Evolutionary conservation across 2,329 filamentous ascomycete genomes (phyloP).

Genomic region (Colletotrichum costaricense): DNA sequence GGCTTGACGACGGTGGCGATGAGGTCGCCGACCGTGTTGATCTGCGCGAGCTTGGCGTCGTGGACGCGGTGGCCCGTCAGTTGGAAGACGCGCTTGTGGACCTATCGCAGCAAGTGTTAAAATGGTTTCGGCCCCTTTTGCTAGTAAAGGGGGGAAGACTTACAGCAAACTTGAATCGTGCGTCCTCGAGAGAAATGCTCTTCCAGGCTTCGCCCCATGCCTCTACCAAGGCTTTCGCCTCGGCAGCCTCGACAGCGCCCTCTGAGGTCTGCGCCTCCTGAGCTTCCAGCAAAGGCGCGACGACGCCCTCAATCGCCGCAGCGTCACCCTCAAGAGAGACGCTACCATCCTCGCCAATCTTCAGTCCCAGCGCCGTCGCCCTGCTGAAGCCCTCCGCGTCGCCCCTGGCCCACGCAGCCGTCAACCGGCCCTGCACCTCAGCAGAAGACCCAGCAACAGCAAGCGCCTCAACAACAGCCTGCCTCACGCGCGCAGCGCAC

Average conservation of each 20-base stretch:
- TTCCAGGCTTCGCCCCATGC: slow-evolving; percentile 69
- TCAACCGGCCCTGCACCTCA: slow-evolving; percentile 36
- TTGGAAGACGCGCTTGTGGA: slow-evolving; percentile 83
- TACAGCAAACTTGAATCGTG: slow-evolving; percentile 79
- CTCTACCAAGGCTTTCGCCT: slow-evolving; percentile 55
- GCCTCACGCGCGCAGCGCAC: slow-evolving; percentile 60
- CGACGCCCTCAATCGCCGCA: slow-evolving; percentile 24
- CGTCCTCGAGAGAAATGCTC: slow-evolving; percentile 65
- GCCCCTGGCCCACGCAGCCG: slow-evolving; percentile 41
- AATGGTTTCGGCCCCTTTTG: background rate
- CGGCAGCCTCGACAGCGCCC: slow-evolving; percentile 46
- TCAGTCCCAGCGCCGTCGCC: slow-evolving; percentile 51
- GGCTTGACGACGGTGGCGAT: slow-evolving; percentile 64
- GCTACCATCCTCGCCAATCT: slow-evolving; percentile 51
- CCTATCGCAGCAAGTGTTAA: slow-evolving; percentile 59
- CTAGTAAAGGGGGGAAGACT: slow-evolving; percentile 44
- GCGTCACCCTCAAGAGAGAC: slow-evolving; percentile 53
- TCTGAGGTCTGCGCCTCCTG: slow-evolving; percentile 38
- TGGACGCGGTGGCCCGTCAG: slow-evolving; percentile 82
- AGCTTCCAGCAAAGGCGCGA: slow-evolving; percentile 35
- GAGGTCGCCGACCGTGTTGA: slow-evolving; percentile 65
- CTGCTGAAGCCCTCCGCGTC: slow-evolving; percentile 43
- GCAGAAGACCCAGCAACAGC: slow-evolving; percentile 46
- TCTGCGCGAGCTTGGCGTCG: slow-evolving; percentile 73
- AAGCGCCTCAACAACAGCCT: slow-evolving; percentile 64